Percentiles rank a stretch among this genome's conserved stretches.
Conservation (phyloP, 805 yeast genomes). For the Aciculoconidium aculeatum region DNA sequence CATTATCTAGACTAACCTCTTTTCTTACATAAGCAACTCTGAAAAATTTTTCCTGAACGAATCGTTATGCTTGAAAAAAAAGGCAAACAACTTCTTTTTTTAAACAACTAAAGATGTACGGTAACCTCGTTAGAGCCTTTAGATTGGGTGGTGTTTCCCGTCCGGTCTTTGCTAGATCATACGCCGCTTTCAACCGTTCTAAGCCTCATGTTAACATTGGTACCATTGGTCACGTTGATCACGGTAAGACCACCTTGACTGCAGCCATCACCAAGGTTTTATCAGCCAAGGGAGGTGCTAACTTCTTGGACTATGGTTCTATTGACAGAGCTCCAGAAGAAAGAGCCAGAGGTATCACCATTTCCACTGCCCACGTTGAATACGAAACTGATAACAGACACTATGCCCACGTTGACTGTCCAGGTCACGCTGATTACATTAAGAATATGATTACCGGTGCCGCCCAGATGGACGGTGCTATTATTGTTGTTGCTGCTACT, state of each 20-base stretch:
- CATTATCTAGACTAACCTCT: too few species aligned
- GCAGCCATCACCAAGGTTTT: constrained; percentile 98
- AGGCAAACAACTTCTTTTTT: neutral
- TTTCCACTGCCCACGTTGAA: constrained; percentile 96
- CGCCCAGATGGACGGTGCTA: constrained; percentile 99
- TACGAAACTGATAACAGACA: constrained; percentile 93
- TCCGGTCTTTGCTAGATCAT: constrained; percentile 28
- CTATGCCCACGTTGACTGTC: constrained; percentile 97
- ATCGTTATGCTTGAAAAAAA: neutral
- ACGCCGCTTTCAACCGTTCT: constrained; percentile 84
- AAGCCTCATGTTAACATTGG: constrained; percentile 97
- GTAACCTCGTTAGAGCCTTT: constrained; percentile 21
- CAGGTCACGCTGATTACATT: constrained; percentile 98
- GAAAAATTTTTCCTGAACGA: too few species aligned
- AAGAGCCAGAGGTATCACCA: constrained; percentile 98
- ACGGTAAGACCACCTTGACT: constrained; percentile 96
- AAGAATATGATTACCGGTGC: constrained; percentile 99
- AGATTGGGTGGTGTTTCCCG: constrained; percentile 26
- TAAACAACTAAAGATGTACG: constrained; percentile 17
- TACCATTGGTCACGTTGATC: constrained; percentile 98
- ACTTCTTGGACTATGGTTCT: constrained; percentile 85
- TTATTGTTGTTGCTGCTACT: constrained; percentile 97
- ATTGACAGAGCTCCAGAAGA: constrained; percentile 99
- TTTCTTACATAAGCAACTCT: too few species aligned
- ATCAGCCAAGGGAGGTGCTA: constrained; percentile 84